phyloP scores from a whole-genome alignment of 179 eudicot species.

The Camellia oleifera region DNA sequence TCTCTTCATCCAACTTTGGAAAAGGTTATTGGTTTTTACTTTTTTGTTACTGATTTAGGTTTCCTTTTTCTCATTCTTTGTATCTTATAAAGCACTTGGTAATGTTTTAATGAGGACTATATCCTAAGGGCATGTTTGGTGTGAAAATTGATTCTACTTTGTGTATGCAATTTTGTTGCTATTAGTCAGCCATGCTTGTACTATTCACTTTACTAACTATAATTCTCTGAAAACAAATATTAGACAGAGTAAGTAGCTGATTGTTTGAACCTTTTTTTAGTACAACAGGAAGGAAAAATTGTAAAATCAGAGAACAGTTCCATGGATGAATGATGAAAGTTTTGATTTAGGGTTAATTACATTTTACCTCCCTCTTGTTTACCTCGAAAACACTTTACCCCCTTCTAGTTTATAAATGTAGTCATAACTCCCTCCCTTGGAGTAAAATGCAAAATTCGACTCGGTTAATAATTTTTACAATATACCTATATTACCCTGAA shows the following conservation, averaged over 20 bases:
- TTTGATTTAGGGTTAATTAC: not conserved
- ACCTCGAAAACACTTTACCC: too few species aligned
- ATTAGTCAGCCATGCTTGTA: not conserved
- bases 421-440: too few species aligned
- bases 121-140: not conserved
- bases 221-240: not conserved
- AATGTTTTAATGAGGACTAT: not conserved
- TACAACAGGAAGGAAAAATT: not conserved
- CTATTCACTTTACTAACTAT: not conserved
- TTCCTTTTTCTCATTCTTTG: not conserved
- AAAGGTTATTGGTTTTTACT: constrained; percentile 40
- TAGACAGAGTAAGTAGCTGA: not conserved
- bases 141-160: not conserved
- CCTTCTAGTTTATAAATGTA: too few species aligned
- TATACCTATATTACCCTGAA: too few species aligned
- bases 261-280: not conserved
- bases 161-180: not conserved
- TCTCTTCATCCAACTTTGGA: constrained; percentile 32
- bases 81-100: not conserved
- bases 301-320: not conserved
- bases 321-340: not conserved
- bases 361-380: too few species aligned
- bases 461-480: too few species aligned
- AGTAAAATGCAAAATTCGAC: too few species aligned
- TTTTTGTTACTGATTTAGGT: not conserved